Percentiles rank a stretch among this genome's conserved stretches.
Conservation (phyloP, 2,329 filamentous ascomycete genomes). For the Cordyceps farinosa region DNA sequence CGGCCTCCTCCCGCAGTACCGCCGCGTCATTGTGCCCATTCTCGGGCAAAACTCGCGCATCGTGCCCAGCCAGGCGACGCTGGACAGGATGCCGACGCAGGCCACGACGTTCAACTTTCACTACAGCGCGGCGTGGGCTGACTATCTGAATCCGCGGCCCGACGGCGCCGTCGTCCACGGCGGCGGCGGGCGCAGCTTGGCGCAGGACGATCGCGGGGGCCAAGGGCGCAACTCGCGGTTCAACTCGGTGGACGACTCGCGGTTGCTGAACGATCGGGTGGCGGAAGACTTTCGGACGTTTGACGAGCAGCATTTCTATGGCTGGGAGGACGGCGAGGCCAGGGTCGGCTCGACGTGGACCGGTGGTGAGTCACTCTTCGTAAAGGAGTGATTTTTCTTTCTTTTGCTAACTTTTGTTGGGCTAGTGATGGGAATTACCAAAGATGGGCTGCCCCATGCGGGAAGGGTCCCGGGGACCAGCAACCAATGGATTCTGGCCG, state of each 20-base stretch:
- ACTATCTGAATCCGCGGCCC: constrained; percentile 4
- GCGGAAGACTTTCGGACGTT: not conserved
- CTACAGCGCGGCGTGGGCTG: not conserved
- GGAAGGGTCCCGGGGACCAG: not conserved
- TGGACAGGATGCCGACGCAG: not conserved
- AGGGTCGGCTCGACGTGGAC: not conserved
- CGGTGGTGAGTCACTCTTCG: not conserved
- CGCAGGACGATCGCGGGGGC: not conserved
- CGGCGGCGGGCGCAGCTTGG: not conserved
- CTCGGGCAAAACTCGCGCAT: constrained; percentile 20
- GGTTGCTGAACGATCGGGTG: not conserved
- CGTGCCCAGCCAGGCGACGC: not conserved
- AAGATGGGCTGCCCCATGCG: not conserved
- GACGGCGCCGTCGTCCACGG: constrained; percentile 2
- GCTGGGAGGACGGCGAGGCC: not conserved
- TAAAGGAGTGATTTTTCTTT: too few relatives aligned
- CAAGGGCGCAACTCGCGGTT: not conserved
- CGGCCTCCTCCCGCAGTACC: constrained; percentile 20
- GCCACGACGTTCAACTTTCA: not conserved
- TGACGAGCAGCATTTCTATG: not conserved
- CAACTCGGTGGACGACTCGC: not conserved
- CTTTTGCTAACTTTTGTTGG: not conserved
- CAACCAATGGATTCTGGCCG: not conserved
- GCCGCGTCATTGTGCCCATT: constrained; percentile 23
- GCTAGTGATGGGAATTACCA: not conserved